Conservation (phyloP, 2,329 filamentous ascomycete species). For the Phoma herbarum region DNA sequence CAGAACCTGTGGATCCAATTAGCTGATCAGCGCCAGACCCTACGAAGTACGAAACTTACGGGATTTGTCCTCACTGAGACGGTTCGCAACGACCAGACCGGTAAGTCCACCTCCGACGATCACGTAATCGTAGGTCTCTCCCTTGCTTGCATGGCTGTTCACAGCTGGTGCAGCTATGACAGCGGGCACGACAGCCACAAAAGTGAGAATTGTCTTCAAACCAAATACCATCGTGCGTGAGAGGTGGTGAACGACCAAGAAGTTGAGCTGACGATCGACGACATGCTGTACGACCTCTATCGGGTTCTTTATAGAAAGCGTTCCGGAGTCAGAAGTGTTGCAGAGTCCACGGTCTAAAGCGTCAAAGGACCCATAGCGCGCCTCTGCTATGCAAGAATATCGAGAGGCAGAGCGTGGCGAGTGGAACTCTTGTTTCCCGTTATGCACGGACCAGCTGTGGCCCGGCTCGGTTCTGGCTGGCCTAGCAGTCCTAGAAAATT, state of each 20-base stretch:
- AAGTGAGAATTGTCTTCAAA: conserved; percentile 10
- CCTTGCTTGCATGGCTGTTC: neutral
- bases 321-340: conserved; percentile 4
- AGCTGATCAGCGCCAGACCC: neutral
- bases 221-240: conserved; percentile 5
- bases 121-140: conserved; percentile 33
- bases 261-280: neutral
- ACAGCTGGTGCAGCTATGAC: conserved; percentile 3
- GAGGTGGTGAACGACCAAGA: neutral
- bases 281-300: neutral
- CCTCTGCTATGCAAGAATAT: conserved; percentile 4
- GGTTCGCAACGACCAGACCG: conserved; percentile 32
- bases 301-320: conserved; percentile 6
- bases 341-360: conserved; percentile 8
- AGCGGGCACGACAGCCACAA: conserved; percentile 4
- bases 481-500: neutral
- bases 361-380: neutral
- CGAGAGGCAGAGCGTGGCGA: conserved; percentile 4
- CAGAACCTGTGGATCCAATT: conserved; percentile 17
- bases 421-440: neutral
- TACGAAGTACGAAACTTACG: conserved; percentile 11
- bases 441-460: conserved; percentile 1
- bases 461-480: neutral
- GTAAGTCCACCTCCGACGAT: conserved; percentile 36
- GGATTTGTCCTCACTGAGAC: conserved; percentile 28